Evolutionary conservation across 208 protist genomes (phyloP).

Genomic region (Lotmaria passim): DNA sequence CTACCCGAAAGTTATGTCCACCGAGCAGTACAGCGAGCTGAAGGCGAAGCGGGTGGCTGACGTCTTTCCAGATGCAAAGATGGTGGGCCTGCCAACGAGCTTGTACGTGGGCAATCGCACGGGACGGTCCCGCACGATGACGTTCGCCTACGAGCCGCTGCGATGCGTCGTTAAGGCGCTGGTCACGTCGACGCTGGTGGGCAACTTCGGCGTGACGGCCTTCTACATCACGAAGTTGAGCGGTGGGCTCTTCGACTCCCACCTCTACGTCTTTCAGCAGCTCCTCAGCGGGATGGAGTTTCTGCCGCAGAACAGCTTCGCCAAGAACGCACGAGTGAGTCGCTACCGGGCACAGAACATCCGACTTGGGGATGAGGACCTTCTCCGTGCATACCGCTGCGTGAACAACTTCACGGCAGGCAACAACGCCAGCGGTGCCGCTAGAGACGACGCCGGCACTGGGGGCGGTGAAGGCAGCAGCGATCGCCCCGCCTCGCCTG

Average conservation of each 20-base stretch:
- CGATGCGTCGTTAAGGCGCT: slow-evolving; percentile 78
- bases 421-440: background rate
- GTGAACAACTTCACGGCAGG: background rate
- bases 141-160: slow-evolving; percentile 85
- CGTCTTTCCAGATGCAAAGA: slow-evolving; percentile 73
- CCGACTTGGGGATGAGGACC: slow-evolving; percentile 71
- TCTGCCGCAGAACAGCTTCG: slow-evolving; percentile 38
- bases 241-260: slow-evolving; percentile 80
- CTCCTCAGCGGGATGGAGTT: slow-evolving; percentile 71
- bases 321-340: slow-evolving; percentile 47
- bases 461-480: slow-evolving; percentile 5
- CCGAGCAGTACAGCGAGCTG: slow-evolving; percentile 86
- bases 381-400: slow-evolving; percentile 58
- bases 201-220: slow-evolving; percentile 77
- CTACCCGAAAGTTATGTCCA: slow-evolving; percentile 88
- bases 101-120: slow-evolving; percentile 65
- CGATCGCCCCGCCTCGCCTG: background rate
- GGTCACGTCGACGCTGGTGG: slow-evolving; percentile 76
- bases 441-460: background rate
- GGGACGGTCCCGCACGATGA: slow-evolving; percentile 75
- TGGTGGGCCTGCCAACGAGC: slow-evolving; percentile 72
- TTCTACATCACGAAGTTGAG: slow-evolving; percentile 81
- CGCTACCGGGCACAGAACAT: slow-evolving; percentile 69
- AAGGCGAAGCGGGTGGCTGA: slow-evolving; percentile 82
- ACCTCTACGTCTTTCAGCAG: slow-evolving; percentile 86